Conservation (phyloP, 2,329 filamentous ascomycete species). For the Pseudocercospora crystallina region DNA sequence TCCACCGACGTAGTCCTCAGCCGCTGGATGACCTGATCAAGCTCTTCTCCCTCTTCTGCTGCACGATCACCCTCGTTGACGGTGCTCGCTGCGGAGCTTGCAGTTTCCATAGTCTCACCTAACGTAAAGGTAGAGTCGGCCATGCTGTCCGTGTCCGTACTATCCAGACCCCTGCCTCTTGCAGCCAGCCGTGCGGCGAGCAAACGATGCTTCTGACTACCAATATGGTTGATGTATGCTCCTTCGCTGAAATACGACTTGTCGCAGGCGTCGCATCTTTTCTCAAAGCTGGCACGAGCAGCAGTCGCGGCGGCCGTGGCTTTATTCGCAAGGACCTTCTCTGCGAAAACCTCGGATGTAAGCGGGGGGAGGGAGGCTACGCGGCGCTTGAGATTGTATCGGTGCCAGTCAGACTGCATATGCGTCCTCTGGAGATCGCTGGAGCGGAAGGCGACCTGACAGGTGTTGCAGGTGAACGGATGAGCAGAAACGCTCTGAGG, state of each 20-base stretch:
- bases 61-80: constrained; percentile 29
- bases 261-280: constrained; percentile 74
- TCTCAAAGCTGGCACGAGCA: constrained; percentile 85
- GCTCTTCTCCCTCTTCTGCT: constrained; percentile 55
- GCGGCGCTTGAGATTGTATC: constrained; percentile 85
- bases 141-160: constrained; percentile 64
- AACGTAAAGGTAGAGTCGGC: constrained; percentile 90
- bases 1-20: constrained; percentile 65
- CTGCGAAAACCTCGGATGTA: constrained; percentile 87
- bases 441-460: constrained; percentile 92
- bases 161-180: constrained; percentile 51
- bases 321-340: constrained; percentile 91
- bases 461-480: constrained; percentile 97
- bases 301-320: constrained; percentile 80
- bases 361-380: constrained; percentile 89
- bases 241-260: constrained; percentile 97
- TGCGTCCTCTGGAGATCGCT: constrained; percentile 90
- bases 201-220: constrained; percentile 83
- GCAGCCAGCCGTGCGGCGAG: constrained; percentile 56
- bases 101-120: constrained; percentile 69
- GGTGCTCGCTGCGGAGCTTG: constrained; percentile 48
- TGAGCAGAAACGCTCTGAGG: constrained; percentile 52
- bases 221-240: constrained; percentile 88
- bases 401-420: constrained; percentile 95
- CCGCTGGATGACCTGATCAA: constrained; percentile 73